phyloP scores from a whole-genome alignment of 2,329 filamentous ascomycete genomes.

The Intubia oerlemansii region DNA sequence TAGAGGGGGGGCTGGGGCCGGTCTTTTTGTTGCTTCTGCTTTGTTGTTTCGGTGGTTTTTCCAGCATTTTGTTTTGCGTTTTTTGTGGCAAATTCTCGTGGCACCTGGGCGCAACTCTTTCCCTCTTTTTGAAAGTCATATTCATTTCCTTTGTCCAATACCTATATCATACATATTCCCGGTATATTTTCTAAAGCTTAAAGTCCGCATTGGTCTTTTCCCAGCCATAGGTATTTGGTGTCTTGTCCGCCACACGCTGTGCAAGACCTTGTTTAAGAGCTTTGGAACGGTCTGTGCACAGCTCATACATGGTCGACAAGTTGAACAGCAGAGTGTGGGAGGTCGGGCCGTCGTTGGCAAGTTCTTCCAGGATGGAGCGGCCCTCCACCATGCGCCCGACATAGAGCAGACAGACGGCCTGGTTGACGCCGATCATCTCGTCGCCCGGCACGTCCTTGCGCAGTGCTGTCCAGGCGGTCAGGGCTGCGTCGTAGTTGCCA shows the following conservation, averaged over 20 bases:
- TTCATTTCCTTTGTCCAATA: no score
- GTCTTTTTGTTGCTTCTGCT: slow-evolving; percentile 1
- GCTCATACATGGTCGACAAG: slow-evolving; percentile 73
- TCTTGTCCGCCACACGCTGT: slow-evolving; percentile 41
- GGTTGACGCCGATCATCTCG: slow-evolving; percentile 60
- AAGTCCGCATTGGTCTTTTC: slow-evolving; percentile 56
- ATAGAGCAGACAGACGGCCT: slow-evolving; percentile 70
- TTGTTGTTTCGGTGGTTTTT: background rate
- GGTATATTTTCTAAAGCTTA: slow-evolving; percentile 36
- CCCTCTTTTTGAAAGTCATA: no score
- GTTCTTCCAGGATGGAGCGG: slow-evolving; percentile 39
- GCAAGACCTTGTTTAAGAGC: slow-evolving; percentile 50
- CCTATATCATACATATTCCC: no score
- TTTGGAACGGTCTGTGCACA: slow-evolving; percentile 60
- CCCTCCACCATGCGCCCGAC: slow-evolving; percentile 56
- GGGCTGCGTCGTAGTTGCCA: slow-evolving; percentile 44
- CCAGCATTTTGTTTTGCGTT: background rate
- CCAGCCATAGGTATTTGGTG: slow-evolving; percentile 34
- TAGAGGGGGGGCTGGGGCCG: slow-evolving; percentile 16
- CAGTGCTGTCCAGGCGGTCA: slow-evolving; percentile 36
- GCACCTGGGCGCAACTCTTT: no score
- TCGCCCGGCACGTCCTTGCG: slow-evolving; percentile 21
- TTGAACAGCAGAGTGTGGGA: slow-evolving; percentile 80
- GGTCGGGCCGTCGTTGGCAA: slow-evolving; percentile 37
- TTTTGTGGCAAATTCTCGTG: no score